Conservation (phyloP, 768 basidiomycete species). For the Suillus plorans region DNA sequence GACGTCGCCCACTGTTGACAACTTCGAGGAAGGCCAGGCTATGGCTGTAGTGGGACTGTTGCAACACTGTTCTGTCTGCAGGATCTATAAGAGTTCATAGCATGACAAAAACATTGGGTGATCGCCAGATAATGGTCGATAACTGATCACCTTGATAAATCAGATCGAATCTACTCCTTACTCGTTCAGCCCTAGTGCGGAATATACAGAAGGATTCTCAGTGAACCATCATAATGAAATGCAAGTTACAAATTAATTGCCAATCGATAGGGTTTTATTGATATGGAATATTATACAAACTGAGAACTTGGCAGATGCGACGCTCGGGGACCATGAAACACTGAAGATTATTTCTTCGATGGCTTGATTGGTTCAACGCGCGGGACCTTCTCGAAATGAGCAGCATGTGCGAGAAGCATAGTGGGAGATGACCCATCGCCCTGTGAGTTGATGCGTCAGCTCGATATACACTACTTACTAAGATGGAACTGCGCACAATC, state of each 20-base stretch:
- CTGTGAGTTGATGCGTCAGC: not conserved
- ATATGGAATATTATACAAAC: not conserved
- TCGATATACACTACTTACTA: not conserved
- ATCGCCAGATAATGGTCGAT: not conserved
- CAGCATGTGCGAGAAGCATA: not conserved
- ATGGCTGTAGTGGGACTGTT: not conserved
- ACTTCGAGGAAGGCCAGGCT: not conserved
- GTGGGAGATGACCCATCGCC: constrained; percentile 3
- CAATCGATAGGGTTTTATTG: not conserved
- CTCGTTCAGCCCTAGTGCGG: not conserved
- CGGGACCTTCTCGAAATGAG: constrained; percentile 11
- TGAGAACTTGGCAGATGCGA: not conserved
- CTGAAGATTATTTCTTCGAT: not conserved
- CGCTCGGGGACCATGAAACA: not conserved
- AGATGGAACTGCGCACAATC: constrained; percentile 22
- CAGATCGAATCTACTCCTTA: not conserved
- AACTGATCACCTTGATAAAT: not conserved
- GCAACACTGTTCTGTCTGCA: not conserved
- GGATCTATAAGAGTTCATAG: not conserved
- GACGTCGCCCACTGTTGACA: not conserved
- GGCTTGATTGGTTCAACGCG: constrained; percentile 4
- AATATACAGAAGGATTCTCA: not conserved
- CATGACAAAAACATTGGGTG: not conserved
- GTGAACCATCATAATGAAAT: not conserved
- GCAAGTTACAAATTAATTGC: not conserved